A percentile compares a stretch with the other conserved stretches of the same genome.
phyloP scores from a whole-genome alignment of 2,329 filamentous ascomycete genomes.

The Paracorniculantispora psalliotae region DNA sequence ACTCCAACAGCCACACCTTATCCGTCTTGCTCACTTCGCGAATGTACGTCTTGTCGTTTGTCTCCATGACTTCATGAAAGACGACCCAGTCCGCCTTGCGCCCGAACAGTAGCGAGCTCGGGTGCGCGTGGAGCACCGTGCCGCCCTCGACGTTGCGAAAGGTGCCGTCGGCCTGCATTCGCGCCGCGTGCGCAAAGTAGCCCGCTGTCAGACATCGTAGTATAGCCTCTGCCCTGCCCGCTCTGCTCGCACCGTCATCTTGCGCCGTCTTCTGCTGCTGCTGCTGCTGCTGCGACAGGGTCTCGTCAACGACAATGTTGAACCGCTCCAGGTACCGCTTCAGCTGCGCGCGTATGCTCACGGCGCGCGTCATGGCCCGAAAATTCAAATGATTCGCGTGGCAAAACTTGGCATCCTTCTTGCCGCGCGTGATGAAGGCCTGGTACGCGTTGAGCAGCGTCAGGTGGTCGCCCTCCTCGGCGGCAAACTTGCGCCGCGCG shows the following conservation, averaged over 20 bases:
- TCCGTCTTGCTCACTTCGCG: conserved; percentile 90
- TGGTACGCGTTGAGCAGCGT: conserved; percentile 93
- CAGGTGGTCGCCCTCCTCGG: conserved; percentile 88
- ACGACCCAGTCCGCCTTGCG: conserved; percentile 95
- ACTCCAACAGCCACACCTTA: conserved; percentile 86
- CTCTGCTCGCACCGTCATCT: not conserved
- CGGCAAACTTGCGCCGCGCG: conserved; percentile 75
- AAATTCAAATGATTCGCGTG: conserved; percentile 83
- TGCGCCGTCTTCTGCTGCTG: too few species aligned
- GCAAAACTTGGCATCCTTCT: conserved; percentile 81
- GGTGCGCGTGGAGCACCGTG: conserved; percentile 78
- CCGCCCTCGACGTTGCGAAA: conserved; percentile 81
- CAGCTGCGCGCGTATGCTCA: conserved; percentile 81
- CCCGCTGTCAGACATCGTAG: conserved; percentile 80
- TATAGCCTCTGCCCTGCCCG: conserved; percentile 62
- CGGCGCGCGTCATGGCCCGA: conserved; percentile 74
- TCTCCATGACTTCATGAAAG: conserved; percentile 91
- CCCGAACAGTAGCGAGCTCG: conserved; percentile 91
- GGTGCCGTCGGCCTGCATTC: conserved; percentile 88
- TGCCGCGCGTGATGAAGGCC: conserved; percentile 76
- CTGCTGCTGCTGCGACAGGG: conserved; percentile 34
- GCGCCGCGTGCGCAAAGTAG: conserved; percentile 88
- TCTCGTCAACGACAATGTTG: conserved; percentile 65
- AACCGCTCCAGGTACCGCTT: conserved; percentile 84
- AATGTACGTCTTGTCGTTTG: conserved; percentile 81